These are phyloP conservation scores for Tuber melanosporum DNA, from an alignment of 495 filamentous ascomycete species.

Conservation along the genomic window DNA sequence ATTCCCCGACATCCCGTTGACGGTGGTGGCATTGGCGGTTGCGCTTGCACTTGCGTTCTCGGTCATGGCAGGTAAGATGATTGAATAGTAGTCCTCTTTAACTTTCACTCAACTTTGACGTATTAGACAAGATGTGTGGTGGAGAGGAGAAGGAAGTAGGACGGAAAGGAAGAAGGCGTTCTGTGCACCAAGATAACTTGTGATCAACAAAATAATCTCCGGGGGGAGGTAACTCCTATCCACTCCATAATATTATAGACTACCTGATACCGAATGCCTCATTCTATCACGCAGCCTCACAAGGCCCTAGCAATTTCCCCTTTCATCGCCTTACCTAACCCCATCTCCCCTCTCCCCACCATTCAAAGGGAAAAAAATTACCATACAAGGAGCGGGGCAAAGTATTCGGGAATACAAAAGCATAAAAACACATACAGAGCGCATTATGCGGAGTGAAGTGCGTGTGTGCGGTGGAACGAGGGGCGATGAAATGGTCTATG, in stretches of 20 bases:
- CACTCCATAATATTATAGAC: neutral
- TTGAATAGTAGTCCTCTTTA: neutral
- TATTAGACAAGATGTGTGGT: neutral
- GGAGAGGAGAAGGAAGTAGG: neutral
- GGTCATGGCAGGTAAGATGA: neutral
- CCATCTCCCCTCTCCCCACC: neutral
- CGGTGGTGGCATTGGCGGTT: neutral
- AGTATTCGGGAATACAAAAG: neutral
- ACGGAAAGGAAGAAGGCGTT: neutral
- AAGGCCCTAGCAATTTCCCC: neutral
- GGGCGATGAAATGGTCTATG: neutral
- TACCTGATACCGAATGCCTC: neutral
- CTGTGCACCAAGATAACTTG: neutral
- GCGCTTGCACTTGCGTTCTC: neutral
- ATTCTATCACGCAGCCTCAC: neutral
- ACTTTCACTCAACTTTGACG: neutral
- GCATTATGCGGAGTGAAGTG: neutral
- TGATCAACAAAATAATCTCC: neutral
- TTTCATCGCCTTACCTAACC: neutral
- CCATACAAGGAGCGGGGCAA: neutral
- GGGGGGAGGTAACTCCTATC: neutral
- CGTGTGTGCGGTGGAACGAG: neutral
- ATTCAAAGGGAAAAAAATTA: constrained; percentile 2
- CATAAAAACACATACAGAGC: neutral
- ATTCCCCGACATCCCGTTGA: neutral